These are phyloP conservation scores for Dalbergia cultrata DNA, from an alignment of 306 rosid genomes.

Conservation along the genomic window DNA sequence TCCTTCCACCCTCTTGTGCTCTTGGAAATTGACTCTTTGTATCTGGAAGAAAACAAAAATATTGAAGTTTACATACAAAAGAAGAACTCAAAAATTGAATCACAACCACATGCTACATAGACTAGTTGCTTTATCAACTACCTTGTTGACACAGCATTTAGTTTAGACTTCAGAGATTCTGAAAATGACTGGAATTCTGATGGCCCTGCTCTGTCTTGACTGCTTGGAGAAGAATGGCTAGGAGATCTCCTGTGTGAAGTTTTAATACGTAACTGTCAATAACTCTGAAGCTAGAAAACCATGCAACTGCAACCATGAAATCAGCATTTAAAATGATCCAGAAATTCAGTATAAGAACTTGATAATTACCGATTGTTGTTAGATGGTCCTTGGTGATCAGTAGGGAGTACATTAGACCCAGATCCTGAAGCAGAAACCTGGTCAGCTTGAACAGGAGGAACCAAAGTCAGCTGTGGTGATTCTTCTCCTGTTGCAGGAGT, in stretches of 20 bases:
- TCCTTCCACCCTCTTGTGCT: slow-evolving; percentile 98
- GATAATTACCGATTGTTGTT: slow-evolving; percentile 56
- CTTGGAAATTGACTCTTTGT: slow-evolving; percentile 95
- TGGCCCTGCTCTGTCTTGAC: slow-evolving; percentile 94
- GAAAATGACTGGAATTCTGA: slow-evolving; percentile 93
- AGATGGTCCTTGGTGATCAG: slow-evolving; percentile 67
- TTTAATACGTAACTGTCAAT: slow-evolving; percentile 18
- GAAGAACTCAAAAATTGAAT: slow-evolving; percentile 12
- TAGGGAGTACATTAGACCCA: slow-evolving; percentile 57
- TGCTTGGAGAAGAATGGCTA: slow-evolving; percentile 69
- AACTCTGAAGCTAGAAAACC: slow-evolving; percentile 5
- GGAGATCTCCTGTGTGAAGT: slow-evolving; percentile 64
- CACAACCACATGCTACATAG: slow-evolving; percentile 12
- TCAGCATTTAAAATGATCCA: slow-evolving; percentile 23
- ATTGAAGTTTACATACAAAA: slow-evolving; percentile 16
- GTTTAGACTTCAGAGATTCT: slow-evolving; percentile 82
- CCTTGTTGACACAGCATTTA: slow-evolving; percentile 91
- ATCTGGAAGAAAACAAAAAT: slow-evolving; percentile 55
- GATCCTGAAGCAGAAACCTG: slow-evolving; percentile 72
- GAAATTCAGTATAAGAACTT: slow-evolving; percentile 16
- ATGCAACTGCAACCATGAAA: neutral
- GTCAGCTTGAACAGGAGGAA: slow-evolving; percentile 58
- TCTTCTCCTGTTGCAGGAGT: slow-evolving; percentile 67
- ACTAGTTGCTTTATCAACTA: slow-evolving; percentile 41
- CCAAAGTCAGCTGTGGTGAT: slow-evolving; percentile 58